Evolutionary conservation across 1,284 basidiomycete species (phyloP).

Genomic region (Albatrellus sp.): DNA sequence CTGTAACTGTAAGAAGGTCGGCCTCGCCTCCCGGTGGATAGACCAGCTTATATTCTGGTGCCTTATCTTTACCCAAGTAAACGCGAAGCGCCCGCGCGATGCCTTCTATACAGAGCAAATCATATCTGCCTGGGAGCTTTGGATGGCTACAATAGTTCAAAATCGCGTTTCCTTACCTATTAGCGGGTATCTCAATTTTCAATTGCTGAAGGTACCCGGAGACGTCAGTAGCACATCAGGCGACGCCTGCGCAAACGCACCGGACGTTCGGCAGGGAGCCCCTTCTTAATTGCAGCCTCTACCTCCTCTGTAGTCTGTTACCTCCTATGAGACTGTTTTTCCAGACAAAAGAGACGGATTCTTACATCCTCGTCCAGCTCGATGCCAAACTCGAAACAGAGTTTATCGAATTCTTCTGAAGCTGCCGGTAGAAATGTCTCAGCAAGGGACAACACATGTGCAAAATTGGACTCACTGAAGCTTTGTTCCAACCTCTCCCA

Average conservation of each 20-base stretch:
- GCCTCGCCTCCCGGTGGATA: slow-evolving; percentile 57
- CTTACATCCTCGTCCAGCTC: slow-evolving; percentile 95
- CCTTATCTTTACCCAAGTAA: slow-evolving; percentile 66
- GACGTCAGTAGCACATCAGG: not conserved
- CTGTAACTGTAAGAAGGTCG: slow-evolving; percentile 51
- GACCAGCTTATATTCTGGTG: slow-evolving; percentile 65
- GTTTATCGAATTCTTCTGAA: slow-evolving; percentile 86
- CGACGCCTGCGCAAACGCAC: slow-evolving; percentile 28
- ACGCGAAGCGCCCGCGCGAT: slow-evolving; percentile 81
- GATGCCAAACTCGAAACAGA: slow-evolving; percentile 96
- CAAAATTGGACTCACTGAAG: slow-evolving; percentile 51
- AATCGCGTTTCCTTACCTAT: slow-evolving; percentile 42
- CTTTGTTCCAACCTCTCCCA: slow-evolving; percentile 77
- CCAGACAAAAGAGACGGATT: slow-evolving; percentile 9
- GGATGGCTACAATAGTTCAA: not conserved
- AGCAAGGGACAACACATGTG: slow-evolving; percentile 5
- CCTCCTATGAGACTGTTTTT: slow-evolving; percentile 3
- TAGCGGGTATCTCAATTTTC: slow-evolving; percentile 98
- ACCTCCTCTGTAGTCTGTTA: slow-evolving; percentile 81
- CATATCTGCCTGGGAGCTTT: slow-evolving; percentile 55
- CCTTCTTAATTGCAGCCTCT: slow-evolving; percentile 70
- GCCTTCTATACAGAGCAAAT: slow-evolving; percentile 95
- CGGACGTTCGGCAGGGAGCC: slow-evolving; percentile 71
- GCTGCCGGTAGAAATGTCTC: slow-evolving; percentile 32
- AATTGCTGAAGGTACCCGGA: slow-evolving; percentile 51